These are phyloP conservation scores for Pelargonium cotyledonis DNA, from an alignment of 441 rosid species.

Conservation along the genomic window DNA sequence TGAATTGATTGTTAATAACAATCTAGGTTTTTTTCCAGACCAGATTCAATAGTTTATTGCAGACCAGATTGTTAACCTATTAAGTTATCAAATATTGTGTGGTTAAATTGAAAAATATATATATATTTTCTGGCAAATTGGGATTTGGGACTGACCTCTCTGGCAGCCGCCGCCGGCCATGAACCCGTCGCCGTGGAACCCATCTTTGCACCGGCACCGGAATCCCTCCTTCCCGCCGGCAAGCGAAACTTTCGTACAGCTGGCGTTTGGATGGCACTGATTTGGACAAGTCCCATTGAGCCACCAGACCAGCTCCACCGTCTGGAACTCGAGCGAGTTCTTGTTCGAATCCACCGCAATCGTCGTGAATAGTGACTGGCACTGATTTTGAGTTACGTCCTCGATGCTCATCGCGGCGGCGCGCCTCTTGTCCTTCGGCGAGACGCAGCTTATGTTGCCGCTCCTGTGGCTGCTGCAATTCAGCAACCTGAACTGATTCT, in stretches of 20 bases:
- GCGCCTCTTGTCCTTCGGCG: neutral
- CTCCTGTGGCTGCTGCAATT: constrained; percentile 22
- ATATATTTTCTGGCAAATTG: neutral
- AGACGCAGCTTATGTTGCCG: constrained; percentile 36
- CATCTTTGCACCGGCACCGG: constrained; percentile 43
- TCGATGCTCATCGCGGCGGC: constrained; percentile 27
- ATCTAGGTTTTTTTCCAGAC: no score
- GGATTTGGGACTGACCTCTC: constrained; percentile 51
- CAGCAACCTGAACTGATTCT: constrained; percentile 5
- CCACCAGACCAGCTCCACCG: constrained; percentile 61
- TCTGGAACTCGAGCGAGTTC: constrained; percentile 31
- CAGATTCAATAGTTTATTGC: no score
- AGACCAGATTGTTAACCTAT: no score
- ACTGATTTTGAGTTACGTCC: constrained; percentile 20
- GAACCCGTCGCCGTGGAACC: no score
- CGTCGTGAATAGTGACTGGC: constrained; percentile 45
- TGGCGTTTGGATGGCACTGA: constrained; percentile 31
- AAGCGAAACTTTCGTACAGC: constrained; percentile 8
- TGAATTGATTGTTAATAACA: no score
- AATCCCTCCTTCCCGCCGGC: constrained; percentile 22
- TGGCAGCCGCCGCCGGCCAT: no score
- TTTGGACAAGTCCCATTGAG: constrained; percentile 21
- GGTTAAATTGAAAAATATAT: no score
- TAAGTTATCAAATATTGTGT: no score
- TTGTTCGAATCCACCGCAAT: constrained; percentile 25